Base-by-base conservation (phyloP, 2,329 filamentous ascomycete species). In the Pseudogymnoascus sp. region DNA sequence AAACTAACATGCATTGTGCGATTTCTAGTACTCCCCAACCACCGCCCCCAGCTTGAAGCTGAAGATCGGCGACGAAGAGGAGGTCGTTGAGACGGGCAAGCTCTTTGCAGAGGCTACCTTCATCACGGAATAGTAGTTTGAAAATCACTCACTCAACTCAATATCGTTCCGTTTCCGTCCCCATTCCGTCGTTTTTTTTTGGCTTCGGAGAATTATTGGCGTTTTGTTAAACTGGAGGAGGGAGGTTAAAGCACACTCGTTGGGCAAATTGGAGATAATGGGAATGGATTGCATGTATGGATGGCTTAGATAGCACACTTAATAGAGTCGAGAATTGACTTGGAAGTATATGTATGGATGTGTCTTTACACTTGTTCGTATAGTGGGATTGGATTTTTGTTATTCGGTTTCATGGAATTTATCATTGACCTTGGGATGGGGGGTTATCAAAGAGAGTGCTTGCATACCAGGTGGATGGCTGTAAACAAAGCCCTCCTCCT, bases 41-140 rank as follows among this genome's bases (percentile, higher is more conserved):
- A 77, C 82, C 64, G 84, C 84, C 71, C 75, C 91, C 64, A 84
- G 84, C 14, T 78, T 99, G 69, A 93, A 95, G 81, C 72, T 99
- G 70, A 95, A 93, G 77, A 82, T 93, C 67, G 92, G 90, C 59
- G 92, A 92, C 64, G 82, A 90, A 70, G 53, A 59, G 25, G 89
- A 93, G 71, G 84, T 87, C 66, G 80, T 82, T 16, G 93, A 97
- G 76, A 81, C 92, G 72, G 95, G 95, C 59, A 80, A 78, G 56
- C 78, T 96, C 62, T 96, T 96, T 77, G 86, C 84, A 64, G 95
- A 99, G 79, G 92, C 95, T 2, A 97, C 93, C n/a, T 99, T 97
- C 79, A 96, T 99, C 77, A 92, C 89, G 61, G 88, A 64, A 44
- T 64, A 60, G 3, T 21, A 16, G 18, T 25, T 44, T 11, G 40